Evolutionary conservation across 441 rosid genomes (phyloP).

Genomic region (Omphalea diandra): DNA sequence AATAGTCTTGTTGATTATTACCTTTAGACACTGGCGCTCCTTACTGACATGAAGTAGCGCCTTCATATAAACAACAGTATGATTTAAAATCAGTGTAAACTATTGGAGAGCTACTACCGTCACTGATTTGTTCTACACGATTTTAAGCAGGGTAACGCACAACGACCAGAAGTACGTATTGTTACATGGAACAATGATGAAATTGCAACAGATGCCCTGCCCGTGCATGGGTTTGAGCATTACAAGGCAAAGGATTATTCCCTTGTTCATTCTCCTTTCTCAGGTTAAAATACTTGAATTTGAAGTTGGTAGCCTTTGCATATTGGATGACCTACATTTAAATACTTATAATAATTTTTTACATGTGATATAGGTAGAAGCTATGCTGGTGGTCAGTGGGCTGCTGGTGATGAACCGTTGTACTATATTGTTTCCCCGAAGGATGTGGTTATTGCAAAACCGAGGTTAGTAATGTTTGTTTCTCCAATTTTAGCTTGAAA

Average conservation of each 20-base stretch:
- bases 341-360: conserved; percentile 24
- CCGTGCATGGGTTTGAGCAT: conserved; percentile 97
- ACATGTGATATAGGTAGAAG: conserved; percentile 75
- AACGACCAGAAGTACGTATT: conserved; percentile 92
- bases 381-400: conserved; percentile 99
- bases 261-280: conserved; percentile 97
- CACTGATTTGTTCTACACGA: conserved; percentile 9
- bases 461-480: conserved; percentile 58
- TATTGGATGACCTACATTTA: conserved; percentile 25
- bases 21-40: conserved; percentile 6
- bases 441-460: conserved; percentile 98
- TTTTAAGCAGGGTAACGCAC: conserved; percentile 84
- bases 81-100: conserved; percentile 10
- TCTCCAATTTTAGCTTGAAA: conserved; percentile 13
- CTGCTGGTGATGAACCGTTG: conserved; percentile 97
- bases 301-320: conserved; percentile 24
- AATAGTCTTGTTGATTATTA: conserved; percentile 1
- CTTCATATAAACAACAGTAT: not conserved
- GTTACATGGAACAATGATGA: conserved; percentile 97
- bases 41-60: not conserved
- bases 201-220: conserved; percentile 94
- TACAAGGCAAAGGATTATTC: conserved; percentile 97
- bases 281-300: conserved; percentile 53
- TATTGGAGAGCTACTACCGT: not conserved
- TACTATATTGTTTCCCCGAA: conserved; percentile 98